Conservation (phyloP, 2,329 filamentous ascomycete genomes). For the Berkeleyomyces rouxiae region DNA sequence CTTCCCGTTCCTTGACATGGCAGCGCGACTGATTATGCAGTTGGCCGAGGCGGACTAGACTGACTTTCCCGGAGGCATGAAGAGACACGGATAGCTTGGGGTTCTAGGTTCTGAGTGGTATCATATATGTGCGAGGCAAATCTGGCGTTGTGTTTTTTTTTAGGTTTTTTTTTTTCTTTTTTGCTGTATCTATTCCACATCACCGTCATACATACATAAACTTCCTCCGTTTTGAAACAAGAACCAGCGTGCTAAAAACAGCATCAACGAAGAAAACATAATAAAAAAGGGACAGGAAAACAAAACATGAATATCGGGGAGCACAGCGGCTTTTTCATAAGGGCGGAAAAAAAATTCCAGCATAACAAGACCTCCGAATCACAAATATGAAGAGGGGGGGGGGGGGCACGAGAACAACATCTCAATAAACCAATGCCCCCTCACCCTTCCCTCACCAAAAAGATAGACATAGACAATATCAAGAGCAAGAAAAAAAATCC, state of each 20-base stretch:
- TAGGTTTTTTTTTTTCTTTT: not conserved
- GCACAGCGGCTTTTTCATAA: not conserved
- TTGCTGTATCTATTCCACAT: not conserved
- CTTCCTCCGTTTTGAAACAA: not conserved
- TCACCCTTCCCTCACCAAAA: not conserved
- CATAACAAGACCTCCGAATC: not conserved
- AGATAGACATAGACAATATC: not conserved
- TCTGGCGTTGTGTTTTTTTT: not conserved
- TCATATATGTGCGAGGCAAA: not conserved
- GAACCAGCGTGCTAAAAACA: not conserved
- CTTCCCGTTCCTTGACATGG: slow-evolving; percentile 90
- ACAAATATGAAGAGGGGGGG: not conserved
- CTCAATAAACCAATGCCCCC: not conserved
- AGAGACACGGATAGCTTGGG: not conserved
- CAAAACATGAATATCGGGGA: not conserved
- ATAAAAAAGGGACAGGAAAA: not conserved
- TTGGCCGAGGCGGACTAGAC: slow-evolving; percentile 59
- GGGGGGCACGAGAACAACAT: not conserved
- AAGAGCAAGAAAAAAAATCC: slow-evolving; percentile 1
- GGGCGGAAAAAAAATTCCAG: not conserved
- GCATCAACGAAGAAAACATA: not conserved
- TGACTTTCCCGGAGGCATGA: not conserved
- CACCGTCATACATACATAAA: not conserved
- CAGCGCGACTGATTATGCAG: slow-evolving; percentile 82
- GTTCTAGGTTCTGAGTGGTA: not conserved